phyloP scores from a whole-genome alignment of 768 basidiomycete genomes.

The Favolaschia claudopus region DNA sequence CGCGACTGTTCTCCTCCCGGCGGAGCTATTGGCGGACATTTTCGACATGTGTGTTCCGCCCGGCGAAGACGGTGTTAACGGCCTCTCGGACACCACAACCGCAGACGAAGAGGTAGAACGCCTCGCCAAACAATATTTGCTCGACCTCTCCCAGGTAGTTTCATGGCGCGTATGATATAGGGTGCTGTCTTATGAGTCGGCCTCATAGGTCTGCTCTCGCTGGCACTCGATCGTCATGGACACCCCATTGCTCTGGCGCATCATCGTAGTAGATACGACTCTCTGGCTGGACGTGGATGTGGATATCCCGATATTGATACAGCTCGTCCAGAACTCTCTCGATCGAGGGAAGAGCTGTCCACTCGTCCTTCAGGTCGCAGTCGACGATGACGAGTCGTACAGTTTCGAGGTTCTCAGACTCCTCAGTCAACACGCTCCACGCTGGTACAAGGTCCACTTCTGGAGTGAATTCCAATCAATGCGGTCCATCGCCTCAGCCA shows the following conservation, averaged over 20 bases:
- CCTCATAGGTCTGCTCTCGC: neutral
- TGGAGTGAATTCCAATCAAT: neutral
- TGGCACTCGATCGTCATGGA: constrained; percentile 5
- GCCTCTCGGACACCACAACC: neutral
- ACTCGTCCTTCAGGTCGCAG: neutral
- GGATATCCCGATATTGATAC: neutral
- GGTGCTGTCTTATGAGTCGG: neutral
- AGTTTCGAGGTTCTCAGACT: neutral
- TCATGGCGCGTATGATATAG: neutral
- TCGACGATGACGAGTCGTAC: neutral
- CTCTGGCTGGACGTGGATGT: neutral
- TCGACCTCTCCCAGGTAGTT: constrained; percentile 3
- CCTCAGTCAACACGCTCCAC: neutral
- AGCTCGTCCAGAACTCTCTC: neutral
- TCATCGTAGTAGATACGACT: neutral
- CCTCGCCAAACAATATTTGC: constrained; percentile 6
- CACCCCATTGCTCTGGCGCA: constrained; percentile 7
- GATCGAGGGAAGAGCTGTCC: neutral
- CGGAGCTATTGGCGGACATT: constrained; percentile 3
- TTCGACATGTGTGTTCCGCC: neutral
- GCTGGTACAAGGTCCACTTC: neutral
- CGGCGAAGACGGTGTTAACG: neutral
- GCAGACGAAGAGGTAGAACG: constrained; percentile 1
- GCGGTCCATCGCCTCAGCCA: neutral
- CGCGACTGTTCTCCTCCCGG: neutral